Conservation (phyloP, 495 filamentous ascomycete genomes). For the Aspergillus nidulans region DNA sequence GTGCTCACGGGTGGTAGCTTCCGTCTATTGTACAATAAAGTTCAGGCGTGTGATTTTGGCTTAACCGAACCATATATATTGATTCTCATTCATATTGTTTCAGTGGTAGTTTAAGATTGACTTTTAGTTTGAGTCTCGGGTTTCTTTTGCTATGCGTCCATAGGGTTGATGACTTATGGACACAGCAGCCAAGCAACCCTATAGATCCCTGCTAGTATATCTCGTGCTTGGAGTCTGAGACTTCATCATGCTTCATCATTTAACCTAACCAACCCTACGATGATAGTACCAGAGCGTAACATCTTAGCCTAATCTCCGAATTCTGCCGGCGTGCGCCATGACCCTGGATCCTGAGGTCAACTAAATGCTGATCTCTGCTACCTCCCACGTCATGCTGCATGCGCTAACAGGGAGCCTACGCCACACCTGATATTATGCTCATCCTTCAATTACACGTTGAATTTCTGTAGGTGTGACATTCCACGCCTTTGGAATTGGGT, state of each 20-base stretch:
- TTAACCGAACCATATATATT: not conserved
- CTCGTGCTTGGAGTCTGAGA: too few species aligned
- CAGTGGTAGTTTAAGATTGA: not conserved
- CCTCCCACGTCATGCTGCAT: conserved; percentile 16
- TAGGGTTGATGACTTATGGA: too few species aligned
- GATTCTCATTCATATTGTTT: not conserved
- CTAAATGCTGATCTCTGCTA: not conserved
- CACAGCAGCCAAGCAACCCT: too few species aligned
- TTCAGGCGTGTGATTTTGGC: not conserved
- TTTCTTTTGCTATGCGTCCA: not conserved
- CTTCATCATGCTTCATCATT: not conserved
- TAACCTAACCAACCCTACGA: too few species aligned
- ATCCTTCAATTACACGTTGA: not conserved
- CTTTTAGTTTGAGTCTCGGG: not conserved
- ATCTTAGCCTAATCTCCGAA: not conserved
- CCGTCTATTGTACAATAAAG: too few species aligned
- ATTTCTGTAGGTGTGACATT: not conserved
- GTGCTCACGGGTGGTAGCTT: too few species aligned
- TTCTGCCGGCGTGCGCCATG: not conserved
- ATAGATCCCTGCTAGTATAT: too few species aligned
- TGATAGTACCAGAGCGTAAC: too few species aligned
- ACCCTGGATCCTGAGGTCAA: not conserved
- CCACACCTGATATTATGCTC: not conserved
- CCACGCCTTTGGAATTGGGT: not conserved
- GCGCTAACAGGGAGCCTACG: not conserved